Evolutionary conservation across 345 rosid species (phyloP).

Genomic region (Kandelia obovata): DNA sequence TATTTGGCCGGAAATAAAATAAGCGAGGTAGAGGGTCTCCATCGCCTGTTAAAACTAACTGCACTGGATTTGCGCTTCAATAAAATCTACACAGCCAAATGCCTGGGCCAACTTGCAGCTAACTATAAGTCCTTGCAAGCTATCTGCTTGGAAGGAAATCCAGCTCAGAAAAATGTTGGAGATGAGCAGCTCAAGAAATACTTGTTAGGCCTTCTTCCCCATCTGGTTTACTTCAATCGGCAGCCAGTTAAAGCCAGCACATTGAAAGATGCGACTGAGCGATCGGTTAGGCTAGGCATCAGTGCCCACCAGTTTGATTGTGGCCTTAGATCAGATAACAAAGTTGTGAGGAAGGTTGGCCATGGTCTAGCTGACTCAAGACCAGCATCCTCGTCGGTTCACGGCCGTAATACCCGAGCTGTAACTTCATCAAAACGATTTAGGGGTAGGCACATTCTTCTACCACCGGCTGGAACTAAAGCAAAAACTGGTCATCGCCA

Average conservation of each 20-base stretch:
- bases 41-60: conserved; percentile 76
- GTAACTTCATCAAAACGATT: conserved; percentile 40
- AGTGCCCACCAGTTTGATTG: conserved; percentile 59
- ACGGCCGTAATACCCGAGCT: conserved; percentile 40
- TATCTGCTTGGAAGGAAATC: conserved; percentile 94
- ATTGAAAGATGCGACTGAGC: conserved; percentile 61
- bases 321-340: conserved; percentile 56
- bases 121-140: conserved; percentile 92
- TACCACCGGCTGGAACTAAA: conserved; percentile 55
- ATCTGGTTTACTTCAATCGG: conserved; percentile 70
- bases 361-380: conserved; percentile 41
- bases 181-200: conserved; percentile 86
- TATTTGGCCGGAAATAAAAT: conserved; percentile 92
- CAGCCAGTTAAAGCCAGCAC: conserved; percentile 57
- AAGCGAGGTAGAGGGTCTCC: conserved; percentile 94
- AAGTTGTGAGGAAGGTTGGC: conserved; percentile 54
- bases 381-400: conserved; percentile 43
- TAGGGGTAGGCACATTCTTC: conserved; percentile 50
- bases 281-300: conserved; percentile 57
- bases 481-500: conserved; percentile 35
- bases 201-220: conserved; percentile 77
- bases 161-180: conserved; percentile 94
- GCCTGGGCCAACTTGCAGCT: conserved; percentile 94
- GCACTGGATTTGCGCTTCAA: conserved; percentile 87
- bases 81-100: conserved; percentile 80